These are phyloP conservation scores for Pseudogymnoascus sp. DNA, from an alignment of 2,329 filamentous ascomycete genomes.

Conservation along the genomic window DNA sequence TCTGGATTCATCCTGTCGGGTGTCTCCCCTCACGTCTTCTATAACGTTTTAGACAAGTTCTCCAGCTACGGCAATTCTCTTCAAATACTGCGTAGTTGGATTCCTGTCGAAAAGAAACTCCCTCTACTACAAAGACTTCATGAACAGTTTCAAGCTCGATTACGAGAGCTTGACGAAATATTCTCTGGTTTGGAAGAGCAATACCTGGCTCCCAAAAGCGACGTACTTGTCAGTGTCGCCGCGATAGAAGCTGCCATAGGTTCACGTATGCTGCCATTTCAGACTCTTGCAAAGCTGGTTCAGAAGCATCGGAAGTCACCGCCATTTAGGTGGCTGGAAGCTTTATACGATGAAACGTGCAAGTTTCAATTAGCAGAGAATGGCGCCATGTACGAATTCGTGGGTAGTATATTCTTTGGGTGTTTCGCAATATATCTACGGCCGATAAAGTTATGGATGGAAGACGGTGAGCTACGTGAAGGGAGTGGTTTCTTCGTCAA, in stretches of 20 bases:
- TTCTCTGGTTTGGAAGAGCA: constrained; percentile 53
- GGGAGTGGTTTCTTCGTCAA: constrained; percentile 65
- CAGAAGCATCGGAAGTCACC: constrained; percentile 17
- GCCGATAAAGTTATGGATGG: constrained; percentile 78
- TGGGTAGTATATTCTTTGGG: constrained; percentile 65
- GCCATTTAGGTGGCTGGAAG: constrained; percentile 69
- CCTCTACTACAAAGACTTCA: constrained; percentile 27
- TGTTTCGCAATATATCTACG: constrained; percentile 77
- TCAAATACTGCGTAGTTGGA: constrained; percentile 41
- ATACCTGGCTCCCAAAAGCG: constrained; percentile 45
- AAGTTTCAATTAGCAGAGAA: constrained; percentile 63
- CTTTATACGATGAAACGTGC: constrained; percentile 63
- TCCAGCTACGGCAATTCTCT: constrained; percentile 40
- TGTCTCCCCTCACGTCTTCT: constrained; percentile 26
- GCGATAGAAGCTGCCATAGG: constrained; percentile 51
- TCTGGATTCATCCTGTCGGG: constrained; percentile 29
- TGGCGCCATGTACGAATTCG: constrained; percentile 48
- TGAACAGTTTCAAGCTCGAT: constrained; percentile 28
- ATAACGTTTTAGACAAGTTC: constrained; percentile 35
- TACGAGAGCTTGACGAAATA: constrained; percentile 49
- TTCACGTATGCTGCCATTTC: constrained; percentile 45
- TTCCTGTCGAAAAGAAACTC: constrained; percentile 24
- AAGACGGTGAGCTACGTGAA: constrained; percentile 63
- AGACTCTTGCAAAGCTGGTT: constrained; percentile 43
- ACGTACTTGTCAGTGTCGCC: constrained; percentile 59